These are phyloP conservation scores for Isatis lusitanica DNA, from an alignment of 441 rosid genomes.

Conservation along the genomic window DNA sequence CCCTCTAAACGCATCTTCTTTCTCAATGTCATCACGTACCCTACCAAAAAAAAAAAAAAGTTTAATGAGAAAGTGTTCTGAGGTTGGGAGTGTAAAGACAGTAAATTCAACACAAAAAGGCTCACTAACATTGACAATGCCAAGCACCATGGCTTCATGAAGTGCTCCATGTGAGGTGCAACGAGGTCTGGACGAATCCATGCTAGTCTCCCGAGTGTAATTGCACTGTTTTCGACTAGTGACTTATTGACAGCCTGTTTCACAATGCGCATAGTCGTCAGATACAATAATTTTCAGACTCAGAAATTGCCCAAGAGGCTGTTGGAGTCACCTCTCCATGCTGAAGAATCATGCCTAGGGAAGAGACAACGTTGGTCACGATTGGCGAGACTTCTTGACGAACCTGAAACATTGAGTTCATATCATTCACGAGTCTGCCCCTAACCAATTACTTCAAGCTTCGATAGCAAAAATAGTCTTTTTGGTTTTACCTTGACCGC, in stretches of 20 bases:
- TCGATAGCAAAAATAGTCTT: background rate
- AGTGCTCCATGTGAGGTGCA: slow-evolving; percentile 92
- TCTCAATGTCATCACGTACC: slow-evolving; percentile 94
- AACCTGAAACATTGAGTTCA: slow-evolving; percentile 54
- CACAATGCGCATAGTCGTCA: slow-evolving; percentile 13
- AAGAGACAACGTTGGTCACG: slow-evolving; percentile 73
- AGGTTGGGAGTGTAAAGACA: background rate
- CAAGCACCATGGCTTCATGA: slow-evolving; percentile 87
- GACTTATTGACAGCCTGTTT: slow-evolving; percentile 84
- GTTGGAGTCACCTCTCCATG: slow-evolving; percentile 63
- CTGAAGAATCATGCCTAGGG: slow-evolving; percentile 82
- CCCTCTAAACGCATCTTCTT: slow-evolving; percentile 98
- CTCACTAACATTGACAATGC: slow-evolving; percentile 57
- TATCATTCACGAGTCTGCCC: slow-evolving; percentile 13
- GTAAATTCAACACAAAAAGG: background rate
- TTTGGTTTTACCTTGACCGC: slow-evolving; percentile 74
- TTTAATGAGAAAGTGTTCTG: background rate
- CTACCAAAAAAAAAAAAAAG: slow-evolving; percentile 42
- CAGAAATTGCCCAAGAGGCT: background rate
- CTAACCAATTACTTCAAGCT: slow-evolving; percentile 10
- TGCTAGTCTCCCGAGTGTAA: slow-evolving; percentile 95
- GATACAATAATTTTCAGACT: slow-evolving; percentile 5
- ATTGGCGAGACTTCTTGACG: slow-evolving; percentile 88
- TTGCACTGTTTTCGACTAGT: slow-evolving; percentile 90
- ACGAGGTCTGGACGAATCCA: slow-evolving; percentile 98